Evolutionary conservation across 352 stramenopile genomes (phyloP), one percentile per base, ranked within the genome.

Genomic region (Paralagenidium karlingii): DNA sequence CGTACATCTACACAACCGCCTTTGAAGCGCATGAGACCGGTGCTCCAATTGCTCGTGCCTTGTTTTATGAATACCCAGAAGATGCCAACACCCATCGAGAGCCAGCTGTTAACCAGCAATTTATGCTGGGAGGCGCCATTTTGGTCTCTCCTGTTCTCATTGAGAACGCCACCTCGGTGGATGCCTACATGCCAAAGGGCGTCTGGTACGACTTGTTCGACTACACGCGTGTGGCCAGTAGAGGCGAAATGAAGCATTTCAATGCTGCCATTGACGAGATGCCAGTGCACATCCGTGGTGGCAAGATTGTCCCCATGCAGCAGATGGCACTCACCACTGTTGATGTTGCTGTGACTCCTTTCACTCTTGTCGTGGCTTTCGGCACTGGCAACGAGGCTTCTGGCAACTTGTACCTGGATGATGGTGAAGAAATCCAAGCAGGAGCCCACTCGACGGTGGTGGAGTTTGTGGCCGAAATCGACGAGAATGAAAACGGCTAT

Each of bases 1-100:
- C 79, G 18, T 86, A 84, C 46, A 45, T 86, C 10, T 89, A 89
- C 52, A 85, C 79, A 21, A 53, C 83, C 26, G 68, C 78, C 7
- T 82, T 78, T 28, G 47, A 75, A 18, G 68, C 70, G 5, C 46
- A 79, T 24, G 25, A 39, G 1, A 38, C 51, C 5, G 75, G 73
- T 24, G 22, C 49, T 8, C 63, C 67, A 0, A 81, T 82, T 44
- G 59, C 57, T 16, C 63, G 68, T 11, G 48, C 69, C 11, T 43
- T 88, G 18, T 68, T 80, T 30, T 65, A 73, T 44, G 70, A 88
- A 39, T 88, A 80, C 46, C 68, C 68, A 0, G 40, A 45, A 6
- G 64, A 81, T 33, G 50, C 43, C 1, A 62, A n/a, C n/a, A n/a
- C n/a, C n/a, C n/a, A n/a, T n/a, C 47, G 7, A 6, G 38, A 45